Evolutionary conservation across 257 asterid species (phyloP).

Genomic region (Primulina huaijiensis): DNA sequence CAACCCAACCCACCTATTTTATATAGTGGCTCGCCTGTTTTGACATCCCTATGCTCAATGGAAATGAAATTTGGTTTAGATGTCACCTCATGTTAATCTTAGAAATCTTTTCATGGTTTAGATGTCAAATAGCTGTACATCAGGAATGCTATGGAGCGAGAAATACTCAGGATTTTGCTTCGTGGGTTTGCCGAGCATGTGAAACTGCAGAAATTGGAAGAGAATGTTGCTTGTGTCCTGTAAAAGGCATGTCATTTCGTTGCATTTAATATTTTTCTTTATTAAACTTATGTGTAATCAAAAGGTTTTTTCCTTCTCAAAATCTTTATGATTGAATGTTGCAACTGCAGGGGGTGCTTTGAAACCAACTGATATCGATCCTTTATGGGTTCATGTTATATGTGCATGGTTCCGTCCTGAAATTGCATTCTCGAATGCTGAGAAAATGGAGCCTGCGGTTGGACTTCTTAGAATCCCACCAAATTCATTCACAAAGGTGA

Average conservation of each 20-base stretch:
- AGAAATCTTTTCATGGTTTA: constrained; percentile 30
- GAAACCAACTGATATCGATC: constrained; percentile 80
- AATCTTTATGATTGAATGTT: constrained; percentile 21
- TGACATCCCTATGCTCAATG: not conserved
- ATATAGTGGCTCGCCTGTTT: too few species aligned
- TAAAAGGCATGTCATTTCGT: constrained; percentile 62
- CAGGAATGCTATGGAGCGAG: constrained; percentile 94
- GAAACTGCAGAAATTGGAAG: constrained; percentile 83
- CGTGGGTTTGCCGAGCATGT: constrained; percentile 97
- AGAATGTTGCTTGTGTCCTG: constrained; percentile 94
- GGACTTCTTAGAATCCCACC: constrained; percentile 76
- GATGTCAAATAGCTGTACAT: constrained; percentile 97
- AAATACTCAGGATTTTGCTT: constrained; percentile 60
- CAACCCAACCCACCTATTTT: too few species aligned
- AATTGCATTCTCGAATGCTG: constrained; percentile 65
- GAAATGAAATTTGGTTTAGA: constrained; percentile 11
- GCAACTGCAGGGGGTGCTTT: constrained; percentile 84
- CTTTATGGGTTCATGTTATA: constrained; percentile 87
- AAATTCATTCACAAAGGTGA: constrained; percentile 67
- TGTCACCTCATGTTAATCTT: constrained; percentile 18
- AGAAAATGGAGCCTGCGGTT: constrained; percentile 92
- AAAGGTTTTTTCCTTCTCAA: not conserved
- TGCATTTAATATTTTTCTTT: constrained; percentile 9
- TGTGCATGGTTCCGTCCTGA: constrained; percentile 98
- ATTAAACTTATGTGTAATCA: constrained; percentile 5